Percentiles rank a stretch among this genome's conserved stretches.
Conservation (phyloP, 495 filamentous ascomycete genomes). For the Patellaria atrata region DNA sequence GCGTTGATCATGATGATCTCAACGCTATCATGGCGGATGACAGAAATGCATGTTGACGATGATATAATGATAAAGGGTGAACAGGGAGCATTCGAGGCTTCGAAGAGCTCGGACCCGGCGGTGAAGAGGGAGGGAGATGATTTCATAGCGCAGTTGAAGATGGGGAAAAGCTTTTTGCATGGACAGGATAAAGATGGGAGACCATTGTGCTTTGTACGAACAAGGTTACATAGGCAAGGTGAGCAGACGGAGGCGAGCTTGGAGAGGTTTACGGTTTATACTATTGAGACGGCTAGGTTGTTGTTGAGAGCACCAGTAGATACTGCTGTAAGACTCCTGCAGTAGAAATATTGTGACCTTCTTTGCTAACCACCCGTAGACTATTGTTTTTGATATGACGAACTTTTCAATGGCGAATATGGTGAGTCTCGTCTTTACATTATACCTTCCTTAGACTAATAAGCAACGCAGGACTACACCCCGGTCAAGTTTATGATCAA, state of each 20-base stretch:
- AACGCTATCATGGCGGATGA: conserved; percentile 79
- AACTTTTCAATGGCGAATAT: conserved; percentile 87
- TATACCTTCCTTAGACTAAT: not conserved
- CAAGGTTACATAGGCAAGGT: conserved; percentile 60
- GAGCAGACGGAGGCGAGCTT: conserved; percentile 70
- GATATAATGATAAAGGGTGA: conserved; percentile 78
- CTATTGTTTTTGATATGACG: conserved; percentile 91
- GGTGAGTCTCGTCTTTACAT: conserved; percentile 35
- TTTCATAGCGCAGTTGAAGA: conserved; percentile 68
- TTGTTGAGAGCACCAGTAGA: conserved; percentile 68
- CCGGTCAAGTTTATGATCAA: conserved; percentile 99
- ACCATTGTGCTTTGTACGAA: conserved; percentile 77
- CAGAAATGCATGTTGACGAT: conserved; percentile 72
- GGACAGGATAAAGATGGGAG: conserved; percentile 72
- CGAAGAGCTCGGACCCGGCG: conserved; percentile 37
- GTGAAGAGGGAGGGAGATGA: conserved; percentile 59
- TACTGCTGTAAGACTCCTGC: conserved; percentile 58
- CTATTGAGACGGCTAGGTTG: conserved; percentile 83
- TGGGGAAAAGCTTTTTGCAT: conserved; percentile 94
- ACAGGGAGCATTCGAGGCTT: conserved; percentile 42
- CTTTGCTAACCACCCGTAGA: conserved; percentile 29
- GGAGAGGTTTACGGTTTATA: conserved; percentile 83
- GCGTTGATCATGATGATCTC: conserved; percentile 88
- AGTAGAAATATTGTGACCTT: conserved; percentile 3
- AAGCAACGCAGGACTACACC: conserved; percentile 59